Conservation (phyloP, 108 stramenopile species). For the Asterionellopsis glacialis region DNA sequence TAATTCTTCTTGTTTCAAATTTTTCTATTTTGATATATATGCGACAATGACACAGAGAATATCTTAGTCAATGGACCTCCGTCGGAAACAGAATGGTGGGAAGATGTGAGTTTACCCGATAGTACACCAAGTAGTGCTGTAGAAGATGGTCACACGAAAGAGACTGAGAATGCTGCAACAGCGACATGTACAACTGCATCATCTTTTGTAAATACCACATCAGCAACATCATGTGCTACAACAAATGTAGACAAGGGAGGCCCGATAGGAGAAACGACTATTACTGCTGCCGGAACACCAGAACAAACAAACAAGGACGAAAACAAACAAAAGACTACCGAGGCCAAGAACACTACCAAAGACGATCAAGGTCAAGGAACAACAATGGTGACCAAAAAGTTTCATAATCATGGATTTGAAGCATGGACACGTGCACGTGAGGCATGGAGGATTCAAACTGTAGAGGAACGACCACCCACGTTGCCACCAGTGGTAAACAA, state of each 20-base stretch:
- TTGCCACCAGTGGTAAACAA: not conserved
- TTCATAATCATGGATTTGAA: not conserved
- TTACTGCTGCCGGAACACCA: too few relatives aligned
- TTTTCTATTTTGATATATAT: too few relatives aligned
- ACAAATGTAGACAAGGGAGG: too few relatives aligned
- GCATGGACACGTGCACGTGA: not conserved
- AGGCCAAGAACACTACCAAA: too few relatives aligned
- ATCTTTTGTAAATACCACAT: not conserved
- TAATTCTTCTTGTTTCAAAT: too few relatives aligned
- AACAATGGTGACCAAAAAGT: not conserved
- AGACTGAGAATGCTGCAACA: not conserved
- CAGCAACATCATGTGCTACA: too few relatives aligned
- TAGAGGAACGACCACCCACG: not conserved
- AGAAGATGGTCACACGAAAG: not conserved
- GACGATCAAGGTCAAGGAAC: not conserved
- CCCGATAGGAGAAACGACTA: too few relatives aligned
- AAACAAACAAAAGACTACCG: too few relatives aligned
- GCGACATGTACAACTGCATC: not conserved
- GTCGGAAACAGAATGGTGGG: not conserved
- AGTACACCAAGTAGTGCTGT: not conserved
- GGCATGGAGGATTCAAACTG: not conserved
- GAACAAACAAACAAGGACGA: too few relatives aligned
- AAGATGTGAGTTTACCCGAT: not conserved
- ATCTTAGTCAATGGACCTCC: not conserved
- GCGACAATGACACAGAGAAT: not conserved